Conservation (phyloP, 495 filamentous ascomycete species). For the Tuber umbilicatum region DNA sequence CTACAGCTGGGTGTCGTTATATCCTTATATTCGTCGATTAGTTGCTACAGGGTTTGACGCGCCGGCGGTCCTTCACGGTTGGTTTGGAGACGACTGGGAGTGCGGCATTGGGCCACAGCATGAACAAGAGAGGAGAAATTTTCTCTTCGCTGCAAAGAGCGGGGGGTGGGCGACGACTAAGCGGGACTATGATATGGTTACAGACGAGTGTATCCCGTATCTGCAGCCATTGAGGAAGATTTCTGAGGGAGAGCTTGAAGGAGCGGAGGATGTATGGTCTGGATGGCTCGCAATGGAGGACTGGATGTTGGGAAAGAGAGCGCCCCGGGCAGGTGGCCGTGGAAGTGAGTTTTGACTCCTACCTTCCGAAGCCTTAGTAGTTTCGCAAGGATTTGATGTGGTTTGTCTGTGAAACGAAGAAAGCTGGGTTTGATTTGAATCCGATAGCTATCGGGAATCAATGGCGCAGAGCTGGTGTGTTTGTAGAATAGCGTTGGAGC, state of each 20-base stretch:
- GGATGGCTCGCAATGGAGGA: conserved; percentile 91
- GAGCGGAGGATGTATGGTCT: conserved; percentile 74
- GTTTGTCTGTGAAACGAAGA: background rate
- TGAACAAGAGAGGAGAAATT: conserved; percentile 87
- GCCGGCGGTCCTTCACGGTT: conserved; percentile 77
- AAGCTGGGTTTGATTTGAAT: background rate
- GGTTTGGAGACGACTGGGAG: conserved; percentile 89
- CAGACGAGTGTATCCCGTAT: conserved; percentile 78
- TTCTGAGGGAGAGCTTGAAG: conserved; percentile 71
- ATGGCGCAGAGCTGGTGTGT: background rate
- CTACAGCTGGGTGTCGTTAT: conserved; percentile 60
- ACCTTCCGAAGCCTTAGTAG: background rate
- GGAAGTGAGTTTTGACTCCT: background rate
- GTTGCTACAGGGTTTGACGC: conserved; percentile 88
- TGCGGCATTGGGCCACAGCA: conserved; percentile 72
- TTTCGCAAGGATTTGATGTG: background rate
- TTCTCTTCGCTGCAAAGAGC: conserved; percentile 89
- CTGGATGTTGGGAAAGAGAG: conserved; percentile 74
- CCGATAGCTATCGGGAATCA: background rate
- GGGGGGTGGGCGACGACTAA: conserved; percentile 82
- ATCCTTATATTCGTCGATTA: conserved; percentile 83
- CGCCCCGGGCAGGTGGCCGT: conserved; percentile 18
- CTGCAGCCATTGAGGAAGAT: conserved; percentile 69
- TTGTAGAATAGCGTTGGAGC: background rate
- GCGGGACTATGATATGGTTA: conserved; percentile 76